phyloP scores from a whole-genome alignment of 352 stramenopile species.

The Phytophthora fragariae region DNA sequence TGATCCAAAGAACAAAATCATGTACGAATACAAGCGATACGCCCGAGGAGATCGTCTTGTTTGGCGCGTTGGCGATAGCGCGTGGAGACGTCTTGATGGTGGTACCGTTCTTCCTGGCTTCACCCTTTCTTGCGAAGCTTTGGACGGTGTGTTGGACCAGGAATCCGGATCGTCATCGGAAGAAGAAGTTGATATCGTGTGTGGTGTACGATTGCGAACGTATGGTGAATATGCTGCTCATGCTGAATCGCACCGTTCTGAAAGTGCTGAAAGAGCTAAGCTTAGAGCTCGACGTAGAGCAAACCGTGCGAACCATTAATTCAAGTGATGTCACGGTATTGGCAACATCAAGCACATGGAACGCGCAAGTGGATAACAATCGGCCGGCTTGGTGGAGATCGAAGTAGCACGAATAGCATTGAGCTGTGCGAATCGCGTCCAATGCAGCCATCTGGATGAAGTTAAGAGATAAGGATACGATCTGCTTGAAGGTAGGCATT shows the following conservation, averaged over 20 bases:
- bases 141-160: conserved; percentile 30
- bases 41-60: conserved; percentile 15
- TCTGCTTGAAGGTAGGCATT: no score
- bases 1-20: conserved; percentile 25
- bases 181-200: conserved; percentile 31
- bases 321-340: conserved; percentile 6
- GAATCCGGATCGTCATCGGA: conserved; percentile 31
- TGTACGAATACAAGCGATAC: conserved; percentile 29
- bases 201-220: conserved; percentile 1
- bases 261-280: conserved; percentile 12
- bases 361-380: no score
- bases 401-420: no score
- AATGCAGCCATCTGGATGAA: no score
- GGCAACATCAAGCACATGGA: no score
- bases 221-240: conserved; percentile 15
- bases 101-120: conserved; percentile 30
- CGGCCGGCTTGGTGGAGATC: no score
- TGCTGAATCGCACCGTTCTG: conserved; percentile 22
- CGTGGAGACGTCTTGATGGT: conserved; percentile 41
- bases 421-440: no score
- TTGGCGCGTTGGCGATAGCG: conserved; percentile 17
- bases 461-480: no score
- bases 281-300: conserved; percentile 27
- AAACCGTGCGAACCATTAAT: conserved; percentile 28
- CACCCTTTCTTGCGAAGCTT: conserved; percentile 27